Evolutionary conservation across 768 basidiomycete genomes (phyloP), one percentile per base, ranked within the genome.

Genomic region (Rossbeevera mucosa): DNA sequence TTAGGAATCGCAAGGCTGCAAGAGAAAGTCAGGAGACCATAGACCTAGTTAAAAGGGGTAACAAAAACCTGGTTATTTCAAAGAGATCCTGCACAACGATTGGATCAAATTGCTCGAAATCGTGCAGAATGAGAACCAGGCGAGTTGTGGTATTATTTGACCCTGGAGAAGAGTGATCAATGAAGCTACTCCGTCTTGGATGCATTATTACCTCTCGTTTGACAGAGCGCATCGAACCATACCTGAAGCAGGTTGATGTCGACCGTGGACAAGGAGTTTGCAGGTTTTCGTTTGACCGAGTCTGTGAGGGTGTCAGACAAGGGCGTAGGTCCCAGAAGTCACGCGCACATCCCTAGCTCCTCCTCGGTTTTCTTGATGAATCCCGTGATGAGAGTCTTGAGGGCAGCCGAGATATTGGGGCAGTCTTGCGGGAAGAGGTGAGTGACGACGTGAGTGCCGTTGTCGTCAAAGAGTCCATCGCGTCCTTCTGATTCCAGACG

Each of bases 21-120:
- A 22, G 38, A 40, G 14, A 26, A 41, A 0, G 28, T 60, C 18
- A 64, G 51, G 9, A 21, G 16, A 22, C 36, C 16, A 13, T 29
- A 0, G 12, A 26, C 18, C 7, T 38, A 33, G 42, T 28, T 2
- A 18, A 46, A 31, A 44, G 31, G 30, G n/a, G 36, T 13, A 26
- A 12, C 44, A 64, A 26, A 55, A 47, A 83, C 88, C 85, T 87
- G 73, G 79, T 86, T 30, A 90, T 82, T 48, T 85, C 77, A 38
- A 89, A 80, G 16, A 89, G 60, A 59, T 91, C 87, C 59, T 85
- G 80, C 44, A 91, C 65, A 2, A 90, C 75, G 2, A 56, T 49
- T 0, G 79, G 68, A 50, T 88, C 86, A 45, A 87, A 80, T 61
- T 83, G 80, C 60, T 91, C 88, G 56, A 91, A 88, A 51, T 87